Conservation (phyloP, 768 basidiomycete species). For the Baorangia bicolor region DNA sequence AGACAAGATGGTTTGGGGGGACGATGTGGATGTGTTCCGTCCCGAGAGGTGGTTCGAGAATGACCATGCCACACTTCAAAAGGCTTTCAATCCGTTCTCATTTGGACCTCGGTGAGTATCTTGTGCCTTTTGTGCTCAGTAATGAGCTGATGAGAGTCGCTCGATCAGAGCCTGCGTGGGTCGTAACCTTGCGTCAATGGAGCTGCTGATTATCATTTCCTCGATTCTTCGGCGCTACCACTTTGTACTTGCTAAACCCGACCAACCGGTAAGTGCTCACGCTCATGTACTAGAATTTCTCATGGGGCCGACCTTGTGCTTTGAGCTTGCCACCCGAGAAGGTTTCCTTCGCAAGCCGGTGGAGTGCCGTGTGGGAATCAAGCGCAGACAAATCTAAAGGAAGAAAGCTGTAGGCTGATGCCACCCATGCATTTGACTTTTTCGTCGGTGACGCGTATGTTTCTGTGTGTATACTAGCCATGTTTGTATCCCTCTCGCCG, state of each 20-base stretch:
- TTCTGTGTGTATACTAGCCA: not conserved
- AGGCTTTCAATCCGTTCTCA: constrained; percentile 84
- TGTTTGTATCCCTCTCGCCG: not conserved
- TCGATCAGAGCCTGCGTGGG: constrained; percentile 73
- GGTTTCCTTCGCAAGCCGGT: constrained; percentile 88
- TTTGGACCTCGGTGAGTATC: constrained; percentile 65
- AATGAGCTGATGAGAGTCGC: constrained; percentile 4
- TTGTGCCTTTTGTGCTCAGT: not conserved
- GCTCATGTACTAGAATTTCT: constrained; percentile 1
- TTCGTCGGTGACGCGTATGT: not conserved
- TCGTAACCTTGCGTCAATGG: constrained; percentile 76
- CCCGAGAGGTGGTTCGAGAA: constrained; percentile 87
- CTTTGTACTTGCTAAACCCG: constrained; percentile 62
- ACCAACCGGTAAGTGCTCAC: constrained; percentile 47
- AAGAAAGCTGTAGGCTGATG: not conserved
- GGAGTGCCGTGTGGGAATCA: constrained; percentile 69
- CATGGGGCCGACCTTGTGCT: constrained; percentile 3
- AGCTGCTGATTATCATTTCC: constrained; percentile 77
- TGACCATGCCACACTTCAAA: constrained; percentile 58
- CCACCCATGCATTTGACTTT: not conserved
- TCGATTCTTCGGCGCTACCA: constrained; percentile 76
- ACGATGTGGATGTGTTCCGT: constrained; percentile 68
- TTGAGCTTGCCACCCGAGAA: constrained; percentile 70
- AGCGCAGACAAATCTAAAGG: constrained; percentile 47
- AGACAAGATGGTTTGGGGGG: constrained; percentile 70